Percentiles rank a stretch among this genome's conserved stretches.
These are phyloP conservation scores for Amanita rimosa DNA, from an alignment of 768 basidiomycete species.

Conservation along the genomic window DNA sequence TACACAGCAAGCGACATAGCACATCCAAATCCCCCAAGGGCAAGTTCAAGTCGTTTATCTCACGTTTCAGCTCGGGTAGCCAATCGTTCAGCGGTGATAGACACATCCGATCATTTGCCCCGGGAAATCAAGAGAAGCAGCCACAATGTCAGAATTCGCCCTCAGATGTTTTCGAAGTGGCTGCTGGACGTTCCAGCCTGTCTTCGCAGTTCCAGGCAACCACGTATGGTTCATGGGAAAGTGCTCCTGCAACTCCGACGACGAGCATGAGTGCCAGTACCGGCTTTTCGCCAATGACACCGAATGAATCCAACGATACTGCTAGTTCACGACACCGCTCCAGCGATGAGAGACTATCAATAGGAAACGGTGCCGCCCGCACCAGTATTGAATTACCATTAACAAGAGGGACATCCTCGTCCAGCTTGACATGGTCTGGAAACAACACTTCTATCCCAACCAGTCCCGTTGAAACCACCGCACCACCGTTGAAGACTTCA, in stretches of 20 bases:
- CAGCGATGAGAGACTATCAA: background rate
- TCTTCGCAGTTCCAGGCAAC: background rate
- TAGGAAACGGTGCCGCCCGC: background rate
- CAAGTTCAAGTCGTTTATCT: constrained; percentile 4
- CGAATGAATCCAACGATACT: background rate
- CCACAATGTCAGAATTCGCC: background rate
- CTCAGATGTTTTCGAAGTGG: background rate
- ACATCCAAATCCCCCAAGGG: constrained; percentile 1
- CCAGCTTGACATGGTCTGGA: background rate
- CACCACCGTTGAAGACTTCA: background rate
- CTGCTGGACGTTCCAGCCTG: background rate
- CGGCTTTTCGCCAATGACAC: constrained; percentile 1
- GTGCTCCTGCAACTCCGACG: constrained; percentile 2
- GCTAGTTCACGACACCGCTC: background rate
- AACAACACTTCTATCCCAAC: background rate
- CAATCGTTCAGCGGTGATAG: background rate
- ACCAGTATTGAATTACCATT: background rate
- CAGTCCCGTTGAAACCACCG: background rate
- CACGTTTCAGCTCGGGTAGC: background rate
- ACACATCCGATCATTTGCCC: background rate
- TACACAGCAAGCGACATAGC: background rate
- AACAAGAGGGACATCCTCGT: background rate
- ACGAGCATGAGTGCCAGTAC: constrained; percentile 3
- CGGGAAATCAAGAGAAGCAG: background rate
- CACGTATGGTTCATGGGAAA: constrained; percentile 4